Percentiles rank a stretch among this genome's conserved stretches.
These are phyloP conservation scores for Plenodomus tracheiphilus DNA, from an alignment of 2,329 filamentous ascomycete genomes.

Conservation along the genomic window DNA sequence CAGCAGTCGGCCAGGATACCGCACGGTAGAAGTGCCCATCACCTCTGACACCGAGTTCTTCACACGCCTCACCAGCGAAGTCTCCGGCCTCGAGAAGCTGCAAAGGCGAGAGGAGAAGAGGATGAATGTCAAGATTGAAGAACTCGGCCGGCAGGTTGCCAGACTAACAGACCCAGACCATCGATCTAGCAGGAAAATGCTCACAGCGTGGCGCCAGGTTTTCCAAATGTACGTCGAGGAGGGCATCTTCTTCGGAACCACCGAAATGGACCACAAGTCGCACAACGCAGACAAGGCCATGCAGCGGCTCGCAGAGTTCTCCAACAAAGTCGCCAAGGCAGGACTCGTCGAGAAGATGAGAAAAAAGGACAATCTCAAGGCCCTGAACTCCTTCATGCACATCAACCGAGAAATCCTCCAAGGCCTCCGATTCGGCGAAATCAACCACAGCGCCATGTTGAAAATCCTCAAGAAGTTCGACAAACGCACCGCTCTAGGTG, in stretches of 20 bases:
- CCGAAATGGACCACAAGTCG: conserved; percentile 70
- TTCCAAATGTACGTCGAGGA: conserved; percentile 82
- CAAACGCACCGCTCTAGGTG: conserved; percentile 76
- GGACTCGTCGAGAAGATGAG: conserved; percentile 65
- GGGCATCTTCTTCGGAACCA: conserved; percentile 79
- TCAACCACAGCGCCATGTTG: conserved; percentile 74
- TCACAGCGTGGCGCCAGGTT: conserved; percentile 77
- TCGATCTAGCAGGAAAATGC: conserved; percentile 63
- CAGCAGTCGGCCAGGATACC: conserved; percentile 31
- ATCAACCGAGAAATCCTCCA: conserved; percentile 78
- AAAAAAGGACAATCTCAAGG: conserved; percentile 64
- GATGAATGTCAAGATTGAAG: conserved; percentile 65
- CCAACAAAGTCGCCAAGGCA: conserved; percentile 64
- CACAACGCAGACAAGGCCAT: conserved; percentile 68
- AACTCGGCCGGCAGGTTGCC: conserved; percentile 67
- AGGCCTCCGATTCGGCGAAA: conserved; percentile 80
- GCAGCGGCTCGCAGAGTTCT: conserved; percentile 71
- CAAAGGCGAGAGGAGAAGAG: conserved; percentile 67
- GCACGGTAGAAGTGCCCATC: conserved; percentile 72
- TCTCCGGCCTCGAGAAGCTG: conserved; percentile 69
- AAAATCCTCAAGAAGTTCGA: conserved; percentile 95
- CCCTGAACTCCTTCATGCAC: conserved; percentile 69
- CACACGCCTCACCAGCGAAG: conserved; percentile 70
- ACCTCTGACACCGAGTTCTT: conserved; percentile 82
- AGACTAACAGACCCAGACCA: conserved; percentile 67